Evolutionary conservation across 108 stramenopile genomes (phyloP).

Genomic region (Cyclotella sp.): DNA sequence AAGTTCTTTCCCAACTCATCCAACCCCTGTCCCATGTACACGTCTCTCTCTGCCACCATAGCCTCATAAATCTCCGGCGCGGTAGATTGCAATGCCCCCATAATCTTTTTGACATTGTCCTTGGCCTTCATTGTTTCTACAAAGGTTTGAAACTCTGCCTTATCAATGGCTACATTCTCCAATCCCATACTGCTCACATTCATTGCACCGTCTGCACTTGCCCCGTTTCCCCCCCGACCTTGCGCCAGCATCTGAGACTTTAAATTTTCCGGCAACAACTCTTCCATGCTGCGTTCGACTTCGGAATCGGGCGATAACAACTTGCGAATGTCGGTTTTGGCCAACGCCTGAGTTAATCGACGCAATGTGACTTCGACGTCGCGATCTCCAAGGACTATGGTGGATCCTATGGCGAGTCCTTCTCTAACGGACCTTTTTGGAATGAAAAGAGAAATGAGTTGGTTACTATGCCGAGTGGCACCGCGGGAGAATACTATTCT

Average conservation of each 20-base stretch:
- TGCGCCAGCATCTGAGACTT: constrained; percentile 26
- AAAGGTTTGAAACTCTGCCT: constrained; percentile 46
- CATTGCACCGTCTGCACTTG: background rate
- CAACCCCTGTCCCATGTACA: constrained; percentile 59
- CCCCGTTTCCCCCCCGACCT: background rate
- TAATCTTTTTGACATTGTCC: constrained; percentile 57
- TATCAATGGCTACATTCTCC: constrained; percentile 35
- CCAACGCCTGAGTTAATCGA: constrained; percentile 48
- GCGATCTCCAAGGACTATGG: constrained; percentile 61
- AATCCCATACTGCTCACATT: constrained; percentile 17
- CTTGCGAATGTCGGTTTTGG: constrained; percentile 52
- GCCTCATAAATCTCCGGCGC: constrained; percentile 60
- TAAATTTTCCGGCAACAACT: constrained; percentile 35
- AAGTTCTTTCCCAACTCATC: constrained; percentile 43
- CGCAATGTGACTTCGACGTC: constrained; percentile 59
- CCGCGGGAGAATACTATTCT: no score
- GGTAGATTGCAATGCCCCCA: constrained; percentile 37
- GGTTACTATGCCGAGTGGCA: no score
- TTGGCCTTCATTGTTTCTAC: constrained; percentile 63
- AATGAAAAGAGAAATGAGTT: no score
- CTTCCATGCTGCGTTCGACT: constrained; percentile 50
- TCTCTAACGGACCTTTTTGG: constrained; percentile 39
- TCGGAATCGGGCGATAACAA: constrained; percentile 44
- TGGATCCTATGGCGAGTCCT: constrained; percentile 50
- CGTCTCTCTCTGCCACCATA: constrained; percentile 61